Base-by-base conservation (phyloP, 345 rosid genomes). In the Sonneratia caseolaris region DNA sequence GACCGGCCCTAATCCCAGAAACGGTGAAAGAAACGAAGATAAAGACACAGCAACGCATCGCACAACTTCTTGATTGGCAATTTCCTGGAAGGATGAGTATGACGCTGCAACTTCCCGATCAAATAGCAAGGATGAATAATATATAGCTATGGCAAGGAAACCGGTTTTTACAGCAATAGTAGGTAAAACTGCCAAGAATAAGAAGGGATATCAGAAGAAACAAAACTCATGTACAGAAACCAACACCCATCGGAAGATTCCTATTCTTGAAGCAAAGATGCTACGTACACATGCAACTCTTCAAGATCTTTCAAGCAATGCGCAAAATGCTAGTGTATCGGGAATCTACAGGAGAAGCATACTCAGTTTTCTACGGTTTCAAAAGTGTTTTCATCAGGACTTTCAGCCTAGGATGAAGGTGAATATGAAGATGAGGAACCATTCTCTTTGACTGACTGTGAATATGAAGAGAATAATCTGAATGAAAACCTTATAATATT, bases 381-480 rank as follows among this genome's bases (percentile, higher is more conserved):
- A 42, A 86, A 76, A 70, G 82, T 48, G 70, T 47, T 79, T 74
- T 84, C 85, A 7, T 77, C 53, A n/a, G 72, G 71, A 61, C 79
- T 76, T 13, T 59, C 72, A 64, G 73, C 75, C 7, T 83, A 56
- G 2, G 84, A 78, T n/a, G 83, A 79, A 38, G 82, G n/a, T 2
- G 87, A 56, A 2, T 82, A 78, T n/a, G 83, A 79, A 38, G 82
- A 27, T 2, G 87, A 79, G 40, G 82, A 66, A 27, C 82, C 76
- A 77, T 82, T 85, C 79, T 76, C 83, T 61, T 79, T 79, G 53
- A 80, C 73, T 7, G 88, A 61, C 14, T 83, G 88, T 24, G 92
- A 78, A 48, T 86, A 85, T 1, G 93, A 82, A 10, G 96, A 86
- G 75, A 93, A 91, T 69, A 91, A 93, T 13, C 85, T 89, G 66